Base-by-base conservation (phyloP, 225 moss, liverwort and hornwort species). In the Anthoceros angustus region DNA sequence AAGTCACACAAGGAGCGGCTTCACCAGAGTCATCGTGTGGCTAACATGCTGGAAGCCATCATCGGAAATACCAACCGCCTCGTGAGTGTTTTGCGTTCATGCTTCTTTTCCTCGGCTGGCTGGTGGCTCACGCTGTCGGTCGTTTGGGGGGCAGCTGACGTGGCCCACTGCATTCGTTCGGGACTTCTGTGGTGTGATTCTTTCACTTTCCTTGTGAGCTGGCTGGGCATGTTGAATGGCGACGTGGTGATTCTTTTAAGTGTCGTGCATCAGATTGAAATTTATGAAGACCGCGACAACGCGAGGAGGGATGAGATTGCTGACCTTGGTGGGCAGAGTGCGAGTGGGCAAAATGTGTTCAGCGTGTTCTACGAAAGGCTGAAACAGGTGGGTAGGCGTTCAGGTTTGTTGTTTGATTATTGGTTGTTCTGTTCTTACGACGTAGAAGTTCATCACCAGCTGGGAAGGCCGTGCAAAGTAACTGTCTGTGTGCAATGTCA, bases 11-110 rank as follows among this genome's bases (percentile, higher is more conserved):
- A 82, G 66, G 91, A 93, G 70, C 74, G 89, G 40, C 66, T 98
- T 84, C 89, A 98, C 42, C 92, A 98, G 76, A 73, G 92, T 55
- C 98, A 98, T 15, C 88, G 98, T 39, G 98, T 98, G 45, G 92
- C 92, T 64, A 91, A 98, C 61, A 98, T 98, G 98, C 80, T 87
- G 62, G 89, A 84, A 43, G 79, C 86, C 39, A 81, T 90, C n/a
- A 88, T 98, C 12, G 84, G 73, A 12, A 65, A 86, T 12, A 81
- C 88, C 41, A 55, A 67, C 68, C 88, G 84, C 74, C 91, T 95
- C 62, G 95, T 94, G 69, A 76, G 89, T 77, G 65, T 24, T 60
- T 5, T 46, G 45, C 4, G 10, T 68, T 9, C 16, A 4, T 61
- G 45, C 61, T 63, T 42, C 25, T 7, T 39, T 41, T 41, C 4